Evolutionary conservation across 2,329 filamentous ascomycete genomes (phyloP).

Genomic region (Clathrospora elynae): DNA sequence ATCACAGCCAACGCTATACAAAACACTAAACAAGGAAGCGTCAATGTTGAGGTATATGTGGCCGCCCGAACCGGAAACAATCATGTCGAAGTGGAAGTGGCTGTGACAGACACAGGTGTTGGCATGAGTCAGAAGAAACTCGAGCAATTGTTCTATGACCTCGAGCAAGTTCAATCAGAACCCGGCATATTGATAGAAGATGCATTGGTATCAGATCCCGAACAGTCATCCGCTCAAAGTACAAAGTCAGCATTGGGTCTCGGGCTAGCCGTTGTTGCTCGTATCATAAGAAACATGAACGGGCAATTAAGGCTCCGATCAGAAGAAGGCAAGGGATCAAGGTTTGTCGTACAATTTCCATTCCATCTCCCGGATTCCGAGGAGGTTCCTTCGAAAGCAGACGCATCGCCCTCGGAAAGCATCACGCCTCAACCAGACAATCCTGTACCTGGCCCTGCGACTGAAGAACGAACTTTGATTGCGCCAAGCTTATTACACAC

Average conservation of each 20-base stretch:
- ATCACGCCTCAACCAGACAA: slow-evolving; percentile 27
- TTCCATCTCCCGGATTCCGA: slow-evolving; percentile 66
- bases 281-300: slow-evolving; percentile 87
- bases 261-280: slow-evolving; percentile 84
- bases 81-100: slow-evolving; percentile 72
- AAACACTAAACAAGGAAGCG: slow-evolving; percentile 69
- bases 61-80: slow-evolving; percentile 47
- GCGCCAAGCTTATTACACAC: slow-evolving; percentile 40
- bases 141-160: slow-evolving; percentile 65
- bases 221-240: slow-evolving; percentile 34
- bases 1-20: slow-evolving; percentile 84
- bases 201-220: slow-evolving; percentile 38
- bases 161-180: slow-evolving; percentile 65
- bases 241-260: slow-evolving; percentile 68
- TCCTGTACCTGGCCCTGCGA: slow-evolving; percentile 17
- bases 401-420: slow-evolving; percentile 24
- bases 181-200: slow-evolving; percentile 37
- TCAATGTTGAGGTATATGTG: slow-evolving; percentile 73
- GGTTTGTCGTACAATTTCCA: slow-evolving; percentile 79
- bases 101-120: slow-evolving; percentile 74
- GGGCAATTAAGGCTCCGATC: slow-evolving; percentile 85
- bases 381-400: neutral
- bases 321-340: slow-evolving; percentile 78
- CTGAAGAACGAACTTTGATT: slow-evolving; percentile 67
- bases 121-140: slow-evolving; percentile 65